Evolutionary conservation across 306 rosid genomes (phyloP).

Genomic region (Corylus americana): DNA sequence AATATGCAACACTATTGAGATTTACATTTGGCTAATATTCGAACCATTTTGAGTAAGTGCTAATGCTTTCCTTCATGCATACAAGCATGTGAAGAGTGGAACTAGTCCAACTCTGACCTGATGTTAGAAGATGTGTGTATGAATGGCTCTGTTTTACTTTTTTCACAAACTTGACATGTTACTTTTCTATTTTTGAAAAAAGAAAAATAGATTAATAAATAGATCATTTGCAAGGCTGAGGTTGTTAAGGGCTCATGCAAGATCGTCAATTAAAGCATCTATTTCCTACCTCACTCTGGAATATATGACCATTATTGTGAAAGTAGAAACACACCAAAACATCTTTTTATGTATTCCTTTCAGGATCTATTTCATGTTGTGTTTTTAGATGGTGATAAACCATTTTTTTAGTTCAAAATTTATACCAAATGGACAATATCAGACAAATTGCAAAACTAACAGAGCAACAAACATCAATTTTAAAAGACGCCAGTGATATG

Average conservation of each 20-base stretch:
- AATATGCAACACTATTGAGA: not conserved
- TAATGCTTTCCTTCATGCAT: not conserved
- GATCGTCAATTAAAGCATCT: not conserved
- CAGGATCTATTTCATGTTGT: not conserved
- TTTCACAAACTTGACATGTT: not conserved
- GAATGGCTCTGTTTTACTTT: not conserved
- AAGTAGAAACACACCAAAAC: not conserved
- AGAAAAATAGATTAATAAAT: not conserved
- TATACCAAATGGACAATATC: not conserved
- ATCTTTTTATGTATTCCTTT: not conserved
- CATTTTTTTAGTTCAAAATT: not conserved
- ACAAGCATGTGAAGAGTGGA: not conserved
- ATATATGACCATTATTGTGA: not conserved
- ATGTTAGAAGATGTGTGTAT: not conserved
- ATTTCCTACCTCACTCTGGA: not conserved
- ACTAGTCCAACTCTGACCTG: not conserved
- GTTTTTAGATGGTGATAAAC: not conserved
- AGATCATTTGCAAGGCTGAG: not conserved
- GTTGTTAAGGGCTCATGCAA: not conserved
- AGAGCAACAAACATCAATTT: not conserved
- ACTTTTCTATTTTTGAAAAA: too few species aligned
- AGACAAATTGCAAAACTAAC: not conserved
- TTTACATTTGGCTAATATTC: not conserved
- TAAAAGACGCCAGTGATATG: not conserved
- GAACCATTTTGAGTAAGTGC: not conserved